phyloP scores from a whole-genome alignment of 2,329 filamentous ascomycete genomes.

The Escovopsis sp. region DNA sequence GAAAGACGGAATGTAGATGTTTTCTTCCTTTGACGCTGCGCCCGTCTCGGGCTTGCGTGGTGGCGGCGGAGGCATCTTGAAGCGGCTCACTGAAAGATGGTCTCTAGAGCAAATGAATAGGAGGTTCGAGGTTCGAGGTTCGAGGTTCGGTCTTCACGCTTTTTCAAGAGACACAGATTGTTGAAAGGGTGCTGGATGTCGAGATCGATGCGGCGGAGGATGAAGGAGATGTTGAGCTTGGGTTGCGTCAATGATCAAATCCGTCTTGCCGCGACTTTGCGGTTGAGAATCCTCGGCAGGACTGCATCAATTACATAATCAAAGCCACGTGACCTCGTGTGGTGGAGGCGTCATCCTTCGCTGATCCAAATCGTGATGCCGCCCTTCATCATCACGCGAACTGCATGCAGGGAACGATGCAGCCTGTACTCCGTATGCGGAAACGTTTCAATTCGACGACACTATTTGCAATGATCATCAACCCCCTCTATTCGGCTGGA shows the following conservation, averaged over 20 bases:
- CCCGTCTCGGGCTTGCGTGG: constrained; percentile 20
- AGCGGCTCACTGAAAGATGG: background rate
- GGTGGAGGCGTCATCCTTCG: background rate
- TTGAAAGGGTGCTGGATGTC: background rate
- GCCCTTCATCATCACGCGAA: too few species aligned
- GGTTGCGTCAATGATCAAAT: too few species aligned
- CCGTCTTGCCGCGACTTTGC: too few species aligned
- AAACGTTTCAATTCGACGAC: too few species aligned
- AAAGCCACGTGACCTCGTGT: background rate
- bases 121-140: too few species aligned
- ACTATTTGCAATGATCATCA: too few species aligned
- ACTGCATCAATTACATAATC: background rate
- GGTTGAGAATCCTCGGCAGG: too few species aligned
- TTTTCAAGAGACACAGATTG: background rate
- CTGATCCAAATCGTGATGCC: too few species aligned
- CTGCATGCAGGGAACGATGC: too few species aligned
- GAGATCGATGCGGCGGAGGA: background rate
- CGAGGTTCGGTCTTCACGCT: background rate
- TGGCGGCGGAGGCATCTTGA: constrained; percentile 13
- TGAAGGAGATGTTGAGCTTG: background rate
- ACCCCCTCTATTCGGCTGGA: too few species aligned
- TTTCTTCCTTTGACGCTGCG: constrained; percentile 63
- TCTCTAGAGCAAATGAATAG: background rate
- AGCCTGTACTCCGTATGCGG: too few species aligned
- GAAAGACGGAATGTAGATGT: constrained; percentile 96